Evolutionary conservation across 306 rosid genomes (phyloP).

Genomic region (Cercis canadensis): DNA sequence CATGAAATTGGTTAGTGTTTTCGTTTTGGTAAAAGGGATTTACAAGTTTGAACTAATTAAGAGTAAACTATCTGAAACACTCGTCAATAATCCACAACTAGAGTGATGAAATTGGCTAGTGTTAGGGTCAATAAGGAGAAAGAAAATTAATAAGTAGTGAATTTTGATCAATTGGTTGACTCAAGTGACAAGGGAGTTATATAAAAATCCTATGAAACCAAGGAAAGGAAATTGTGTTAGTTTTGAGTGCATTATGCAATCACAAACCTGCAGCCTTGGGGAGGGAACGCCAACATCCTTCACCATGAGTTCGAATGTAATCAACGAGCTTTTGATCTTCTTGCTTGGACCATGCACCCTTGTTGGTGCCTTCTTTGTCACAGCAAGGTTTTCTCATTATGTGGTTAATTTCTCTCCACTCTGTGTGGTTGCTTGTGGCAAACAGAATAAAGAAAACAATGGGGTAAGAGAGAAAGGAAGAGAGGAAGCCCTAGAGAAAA

Average conservation of each 20-base stretch:
- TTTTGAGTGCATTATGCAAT: background rate
- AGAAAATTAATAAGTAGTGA: no score
- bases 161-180: no score
- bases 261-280: slow-evolving; percentile 72
- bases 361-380: slow-evolving; percentile 63
- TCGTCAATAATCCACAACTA: no score
- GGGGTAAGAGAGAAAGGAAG: background rate
- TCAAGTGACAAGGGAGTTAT: no score
- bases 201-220: no score
- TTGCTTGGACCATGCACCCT: slow-evolving; percentile 80
- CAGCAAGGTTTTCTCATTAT: slow-evolving; percentile 73
- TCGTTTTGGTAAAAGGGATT: no score
- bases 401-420: background rate
- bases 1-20: background rate
- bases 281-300: slow-evolving; percentile 77
- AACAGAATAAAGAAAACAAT: background rate
- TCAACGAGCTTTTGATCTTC: slow-evolving; percentile 76
- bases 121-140: no score
- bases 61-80: no score
- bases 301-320: slow-evolving; percentile 63
- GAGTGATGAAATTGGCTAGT: no score
- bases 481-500: slow-evolving; percentile 12
- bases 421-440: background rate
- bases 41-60: no score
- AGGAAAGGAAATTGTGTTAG: no score